Evolutionary conservation across 2,329 filamentous ascomycete species (phyloP).

Genomic region (Periconia macrospinosa): DNA sequence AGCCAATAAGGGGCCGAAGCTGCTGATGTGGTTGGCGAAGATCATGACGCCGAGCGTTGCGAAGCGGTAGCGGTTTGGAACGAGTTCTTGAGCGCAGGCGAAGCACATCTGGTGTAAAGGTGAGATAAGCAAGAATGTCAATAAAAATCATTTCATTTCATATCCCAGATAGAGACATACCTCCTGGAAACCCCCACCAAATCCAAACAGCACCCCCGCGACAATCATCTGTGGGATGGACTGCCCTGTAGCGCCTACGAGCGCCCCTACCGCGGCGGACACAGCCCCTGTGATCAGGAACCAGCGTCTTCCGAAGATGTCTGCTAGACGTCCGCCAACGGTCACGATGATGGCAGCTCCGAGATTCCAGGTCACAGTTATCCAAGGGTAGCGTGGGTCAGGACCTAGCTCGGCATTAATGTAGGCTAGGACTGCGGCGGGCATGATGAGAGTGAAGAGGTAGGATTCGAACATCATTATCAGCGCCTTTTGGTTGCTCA

Average conservation of each 20-base stretch:
- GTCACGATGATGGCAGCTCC: constrained; percentile 40
- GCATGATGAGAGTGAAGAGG: constrained; percentile 42
- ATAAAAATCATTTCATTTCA: too few relatives aligned
- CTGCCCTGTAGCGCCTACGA: constrained; percentile 27
- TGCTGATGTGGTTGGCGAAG: constrained; percentile 36
- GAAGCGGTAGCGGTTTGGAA: constrained; percentile 32
- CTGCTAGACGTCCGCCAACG: constrained; percentile 31
- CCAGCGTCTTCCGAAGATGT: constrained; percentile 30
- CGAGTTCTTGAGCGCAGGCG: constrained; percentile 28
- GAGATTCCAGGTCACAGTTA: constrained; percentile 32
- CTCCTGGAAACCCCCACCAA: constrained; percentile 22
- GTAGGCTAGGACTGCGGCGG: constrained; percentile 36
- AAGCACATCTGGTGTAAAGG: constrained; percentile 33
- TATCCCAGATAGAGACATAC: too few relatives aligned
- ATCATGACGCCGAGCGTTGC: constrained; percentile 34
- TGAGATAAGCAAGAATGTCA: too few relatives aligned
- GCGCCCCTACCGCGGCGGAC: constrained; percentile 22
- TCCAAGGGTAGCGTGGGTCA: constrained; percentile 40
- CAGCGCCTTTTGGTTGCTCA: constrained; percentile 7
- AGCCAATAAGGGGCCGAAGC: constrained; percentile 32
- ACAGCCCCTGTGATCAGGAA: constrained; percentile 38
- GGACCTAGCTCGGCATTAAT: constrained; percentile 42
- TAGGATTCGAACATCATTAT: constrained; percentile 26
- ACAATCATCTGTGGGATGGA: constrained; percentile 30
- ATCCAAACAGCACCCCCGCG: constrained; percentile 24